These are phyloP conservation scores for Rhizophlyctis rosea DNA, from an alignment of 192 early-diverging fungal genomes.

Conservation along the genomic window DNA sequence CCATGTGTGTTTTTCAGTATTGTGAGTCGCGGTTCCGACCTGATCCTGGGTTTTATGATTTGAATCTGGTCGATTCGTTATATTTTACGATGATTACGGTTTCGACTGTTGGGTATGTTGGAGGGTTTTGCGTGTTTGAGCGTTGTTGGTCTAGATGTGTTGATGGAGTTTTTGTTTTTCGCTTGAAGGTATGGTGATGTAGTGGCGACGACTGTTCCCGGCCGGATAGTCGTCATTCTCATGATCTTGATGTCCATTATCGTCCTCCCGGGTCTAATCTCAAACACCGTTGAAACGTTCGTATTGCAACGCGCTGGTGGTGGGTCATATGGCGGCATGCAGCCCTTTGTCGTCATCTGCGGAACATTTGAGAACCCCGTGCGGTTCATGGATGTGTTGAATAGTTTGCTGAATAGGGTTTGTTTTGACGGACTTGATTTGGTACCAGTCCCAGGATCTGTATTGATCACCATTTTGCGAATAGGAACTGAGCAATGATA, in stretches of 20 bases:
- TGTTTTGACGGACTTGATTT: neutral
- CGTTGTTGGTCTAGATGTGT: no score
- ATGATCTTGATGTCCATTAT: constrained; percentile 61
- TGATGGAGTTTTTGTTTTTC: no score
- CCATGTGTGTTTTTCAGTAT: constrained; percentile 50
- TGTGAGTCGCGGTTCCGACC: constrained; percentile 52
- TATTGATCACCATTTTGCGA: neutral
- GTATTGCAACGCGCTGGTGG: constrained; percentile 21
- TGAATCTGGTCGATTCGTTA: constrained; percentile 14
- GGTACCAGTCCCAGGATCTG: neutral
- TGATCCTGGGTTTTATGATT: constrained; percentile 2
- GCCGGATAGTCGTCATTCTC: constrained; percentile 55
- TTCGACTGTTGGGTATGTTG: constrained; percentile 73
- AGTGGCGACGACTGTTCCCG: constrained; percentile 49
- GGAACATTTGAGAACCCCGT: constrained; percentile 23
- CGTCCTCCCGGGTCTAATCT: constrained; percentile 54
- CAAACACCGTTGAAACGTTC: constrained; percentile 25
- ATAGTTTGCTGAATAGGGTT: constrained; percentile 26
- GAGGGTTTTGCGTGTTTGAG: no score
- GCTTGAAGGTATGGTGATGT: constrained; percentile 65
- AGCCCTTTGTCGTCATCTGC: constrained; percentile 34
- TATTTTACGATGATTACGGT: constrained; percentile 61
- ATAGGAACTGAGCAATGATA: neutral
- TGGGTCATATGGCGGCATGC: constrained; percentile 25
- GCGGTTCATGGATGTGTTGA: constrained; percentile 24